Base-by-base conservation (phyloP, 805 yeast species). In the Zygoascus tannicola region DNA sequence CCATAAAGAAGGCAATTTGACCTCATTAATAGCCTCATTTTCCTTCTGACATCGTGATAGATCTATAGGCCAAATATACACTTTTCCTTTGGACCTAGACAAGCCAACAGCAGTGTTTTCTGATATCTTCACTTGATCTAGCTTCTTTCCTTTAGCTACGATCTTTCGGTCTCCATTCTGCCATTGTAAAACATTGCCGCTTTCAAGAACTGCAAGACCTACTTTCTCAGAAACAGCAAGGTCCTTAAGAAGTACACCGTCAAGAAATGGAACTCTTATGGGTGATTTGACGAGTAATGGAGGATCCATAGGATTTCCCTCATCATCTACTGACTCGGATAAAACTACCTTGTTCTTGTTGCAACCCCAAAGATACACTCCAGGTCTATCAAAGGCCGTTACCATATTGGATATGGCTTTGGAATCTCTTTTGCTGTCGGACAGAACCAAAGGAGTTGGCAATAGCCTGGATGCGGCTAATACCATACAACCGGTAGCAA, bases 181-280 rank as follows among this genome's bases (percentile, higher is more conserved):
- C 84, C 88, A 85, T 56, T 81, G 83, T 44, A 76, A 78, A 26
- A 86, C 68, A 54, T 81, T 74, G 16, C 97, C 97, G 14, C 72
- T 73, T 1, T 70, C 69, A 48, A 79, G 75, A 15, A 85, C 74
- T 0, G 86, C 86, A 3, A 71, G 58, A 1, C 65, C 73, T 26
- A 66, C 59, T 5, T 62, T 60, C 4, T 68, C 69, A 20, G 70
- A 66, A 2, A 85, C 56, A 18, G 69, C 65, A 3, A 88, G 75
- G 55, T 77, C 81, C 38, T 71, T 68, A 23, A 85, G 60, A 14
- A 67, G 54, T 63, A 71, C 70, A 33, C 73, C 73, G 56, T 86
- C 85, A 53, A 90, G 86, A 50, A 69, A 72, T 1, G 69, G 64
- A 4, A 82, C 61, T 54, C 94, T 69, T 22, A 70, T 59, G 3